Evolutionary conservation across 2,329 filamentous ascomycete species (phyloP), one percentile per base, ranked within the genome.

Genomic region (Penicillium sp.): DNA sequence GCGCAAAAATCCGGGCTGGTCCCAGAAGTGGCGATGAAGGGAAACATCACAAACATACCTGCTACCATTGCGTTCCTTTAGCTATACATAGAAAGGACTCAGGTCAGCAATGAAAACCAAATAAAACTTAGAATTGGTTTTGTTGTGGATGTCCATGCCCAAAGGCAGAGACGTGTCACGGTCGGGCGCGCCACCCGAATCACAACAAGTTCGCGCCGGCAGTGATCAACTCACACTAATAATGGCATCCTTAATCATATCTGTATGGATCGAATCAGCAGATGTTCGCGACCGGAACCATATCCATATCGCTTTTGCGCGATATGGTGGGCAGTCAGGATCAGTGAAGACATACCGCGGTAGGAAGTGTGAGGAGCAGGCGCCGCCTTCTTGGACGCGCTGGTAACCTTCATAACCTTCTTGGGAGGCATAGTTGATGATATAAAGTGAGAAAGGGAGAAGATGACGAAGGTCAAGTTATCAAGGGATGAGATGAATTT

Each of bases 241-340:
- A 72, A 89, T 86, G 66, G 85, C 86, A 75, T 88, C 85, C 78
- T 87, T 87, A 76, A 89, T 86, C 86, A 89, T 88, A 76, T 87
- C 85, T 87, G 74, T 72, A 70, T 69, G 42, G 65, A 62, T 66
- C 55, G 66, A 72, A 80, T 85, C 78, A 85, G 81, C 72, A 82
- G 74, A 73, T 64, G 62, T 69, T 76, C 69, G 83, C 81, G 82
- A 86, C 74, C 69, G 75, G 57, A 69, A 73, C 68, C 61, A 70
- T 72, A 63, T 53, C 56, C 66, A 57, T 50, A 69, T 72, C 66
- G 69, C 64, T 47, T 60, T 60, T 47, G 70, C 73, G 79, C 79
- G 79, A 83, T 74, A 72, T 61, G 61, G 70, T 75, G 67, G 74
- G 72, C 71, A 73, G 57, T 69, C 72, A 74, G 65, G 72, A 76